Evolutionary conservation across 768 basidiomycete genomes (phyloP).

Genomic region (Phlebiopsis flavidoalba): DNA sequence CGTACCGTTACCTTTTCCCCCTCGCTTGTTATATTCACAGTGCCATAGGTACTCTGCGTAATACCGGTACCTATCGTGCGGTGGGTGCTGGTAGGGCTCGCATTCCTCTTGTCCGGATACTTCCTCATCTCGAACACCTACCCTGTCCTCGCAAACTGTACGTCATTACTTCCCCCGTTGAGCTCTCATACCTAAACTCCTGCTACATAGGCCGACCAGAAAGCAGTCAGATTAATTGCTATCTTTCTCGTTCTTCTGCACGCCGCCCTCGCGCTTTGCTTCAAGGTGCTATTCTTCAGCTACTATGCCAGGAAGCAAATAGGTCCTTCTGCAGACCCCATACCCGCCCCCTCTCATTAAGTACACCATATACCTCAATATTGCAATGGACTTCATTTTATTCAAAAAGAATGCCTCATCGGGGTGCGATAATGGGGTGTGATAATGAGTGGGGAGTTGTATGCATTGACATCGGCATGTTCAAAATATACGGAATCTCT

Average conservation of each 20-base stretch:
- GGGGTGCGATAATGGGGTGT: no score
- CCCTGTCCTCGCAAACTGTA: slow-evolving; percentile 81
- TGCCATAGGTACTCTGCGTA: slow-evolving; percentile 71
- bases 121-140: slow-evolving; percentile 86
- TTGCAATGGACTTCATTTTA: not conserved
- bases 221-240: slow-evolving; percentile 79
- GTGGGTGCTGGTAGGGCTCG: slow-evolving; percentile 72
- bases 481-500: slow-evolving; percentile 19
- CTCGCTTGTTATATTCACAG: not conserved
- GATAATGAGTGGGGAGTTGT: not conserved
- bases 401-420: not conserved
- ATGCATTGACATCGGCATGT: not conserved
- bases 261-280: slow-evolving; percentile 72
- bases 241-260: slow-evolving; percentile 73
- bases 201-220: slow-evolving; percentile 68
- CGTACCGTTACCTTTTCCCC: slow-evolving; percentile 21
- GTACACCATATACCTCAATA: not conserved
- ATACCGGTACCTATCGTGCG: slow-evolving; percentile 79
- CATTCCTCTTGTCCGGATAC: slow-evolving; percentile 77
- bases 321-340: slow-evolving; percentile 29
- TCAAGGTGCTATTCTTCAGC: slow-evolving; percentile 76
- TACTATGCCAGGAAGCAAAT: slow-evolving; percentile 44
- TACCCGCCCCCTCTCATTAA: not conserved
- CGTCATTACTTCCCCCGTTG: slow-evolving; percentile 23
- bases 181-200: not conserved